phyloP scores from a whole-genome alignment of 805 yeast species.

The Spathaspora arborariae region DNA sequence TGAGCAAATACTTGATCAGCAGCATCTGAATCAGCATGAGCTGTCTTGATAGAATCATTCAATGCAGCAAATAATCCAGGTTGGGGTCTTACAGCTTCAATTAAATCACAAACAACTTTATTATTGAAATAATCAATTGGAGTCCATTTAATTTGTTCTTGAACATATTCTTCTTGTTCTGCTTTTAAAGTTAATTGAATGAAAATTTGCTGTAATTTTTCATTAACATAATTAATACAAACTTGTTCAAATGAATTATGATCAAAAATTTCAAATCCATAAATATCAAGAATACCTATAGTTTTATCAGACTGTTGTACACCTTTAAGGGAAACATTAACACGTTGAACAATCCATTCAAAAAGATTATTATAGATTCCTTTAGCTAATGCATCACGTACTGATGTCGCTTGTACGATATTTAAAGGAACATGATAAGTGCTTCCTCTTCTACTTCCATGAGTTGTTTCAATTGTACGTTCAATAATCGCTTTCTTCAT shows the following conservation, averaged over 20 bases:
- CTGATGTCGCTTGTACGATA: conserved; percentile 89
- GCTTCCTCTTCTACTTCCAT: conserved; percentile 87
- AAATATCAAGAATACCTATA: conserved; percentile 91
- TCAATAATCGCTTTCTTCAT: conserved; percentile 69
- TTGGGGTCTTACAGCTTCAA: conserved; percentile 83
- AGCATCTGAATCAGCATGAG: conserved; percentile 94
- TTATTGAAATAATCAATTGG: conserved; percentile 96
- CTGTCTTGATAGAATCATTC: conserved; percentile 96
- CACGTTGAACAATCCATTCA: conserved; percentile 95
- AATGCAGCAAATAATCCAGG: conserved; percentile 96
- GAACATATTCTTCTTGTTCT: conserved; percentile 95
- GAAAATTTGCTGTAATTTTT: conserved; percentile 92
- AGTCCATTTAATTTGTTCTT: conserved; percentile 95
- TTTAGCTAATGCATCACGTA: conserved; percentile 91
- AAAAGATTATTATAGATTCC: conserved; percentile 89
- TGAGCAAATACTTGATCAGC: conserved; percentile 96
- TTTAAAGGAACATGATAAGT: conserved; percentile 93
- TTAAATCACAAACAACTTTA: conserved; percentile 92
- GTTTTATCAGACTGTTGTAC: conserved; percentile 48
- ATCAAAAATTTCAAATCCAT: conserved; percentile 94
- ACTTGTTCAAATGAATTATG: conserved; percentile 93
- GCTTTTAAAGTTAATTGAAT: conserved; percentile 93
- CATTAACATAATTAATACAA: conserved; percentile 94
- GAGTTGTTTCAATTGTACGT: conserved; percentile 84
- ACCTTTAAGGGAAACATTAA: conserved; percentile 67